Base-by-base conservation (phyloP, 495 filamentous ascomycete species). In the Aspergillus cavernicola region DNA sequence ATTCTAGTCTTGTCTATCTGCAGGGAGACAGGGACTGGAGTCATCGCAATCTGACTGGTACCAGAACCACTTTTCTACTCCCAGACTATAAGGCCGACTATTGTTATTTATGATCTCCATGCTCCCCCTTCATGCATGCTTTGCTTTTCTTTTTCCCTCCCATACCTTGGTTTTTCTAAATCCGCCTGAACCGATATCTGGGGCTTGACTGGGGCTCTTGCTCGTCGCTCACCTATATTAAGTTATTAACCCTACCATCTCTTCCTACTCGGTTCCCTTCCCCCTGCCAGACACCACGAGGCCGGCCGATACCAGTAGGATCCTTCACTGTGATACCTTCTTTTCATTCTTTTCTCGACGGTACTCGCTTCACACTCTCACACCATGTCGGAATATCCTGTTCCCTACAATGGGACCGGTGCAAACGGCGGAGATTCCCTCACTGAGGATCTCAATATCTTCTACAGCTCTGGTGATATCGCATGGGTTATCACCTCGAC, bases 401-500 rank as follows among this genome's bases (percentile, higher is more conserved):
- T 82, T 15, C 69, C 77, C 31, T 92, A 86, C 71, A 87, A 87
- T 74, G 85, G 83, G 45, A 77, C 82, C 22, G 42, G 18, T 1
- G 66, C 76, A 19, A 83, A 78, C 11, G 90, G 90, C 31, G 90
- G 89, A 55, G 80, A 95, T 69, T 87, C 89, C 12, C 66, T 92
- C 52, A 79, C 66, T 3, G 69, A 87, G 29, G 76, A 96, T 65
- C 77, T 95, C 43, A 95, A 96, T 67, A 75, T 89, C 54, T 90
- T 79, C 70, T 95, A 93, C 68, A 77, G 87, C 77, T 75, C 82
- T 50, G 93, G 93, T 56, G 89, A 97, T 73, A 90, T 96, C 52
- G 87, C 89, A 19, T 98, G 89, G 89, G 85, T 97, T 71, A 79
- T 97, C 55, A 87, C 84, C 6, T 82, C 87, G 10, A 88, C 93